Conservation (phyloP, 2,329 filamentous ascomycete genomes). For the Colletotrichum plurivorum region DNA sequence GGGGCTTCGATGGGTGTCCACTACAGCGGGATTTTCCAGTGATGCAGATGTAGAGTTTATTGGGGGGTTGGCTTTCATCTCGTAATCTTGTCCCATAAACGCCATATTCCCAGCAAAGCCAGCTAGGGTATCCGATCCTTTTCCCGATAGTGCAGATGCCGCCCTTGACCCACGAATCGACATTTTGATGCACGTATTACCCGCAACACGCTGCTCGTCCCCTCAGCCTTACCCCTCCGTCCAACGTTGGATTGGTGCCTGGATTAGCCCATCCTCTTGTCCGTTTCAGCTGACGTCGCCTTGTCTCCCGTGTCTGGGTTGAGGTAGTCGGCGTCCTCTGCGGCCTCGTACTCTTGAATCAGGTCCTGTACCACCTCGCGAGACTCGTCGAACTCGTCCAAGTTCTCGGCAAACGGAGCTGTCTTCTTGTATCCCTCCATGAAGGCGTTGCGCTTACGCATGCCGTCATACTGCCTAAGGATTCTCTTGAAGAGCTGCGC, state of each 20-base stretch:
- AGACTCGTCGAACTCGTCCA: slow-evolving; percentile 96
- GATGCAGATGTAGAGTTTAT: slow-evolving; percentile 24
- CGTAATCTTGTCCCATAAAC: slow-evolving; percentile 36
- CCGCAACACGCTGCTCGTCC: slow-evolving; percentile 2
- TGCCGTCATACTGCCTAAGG: slow-evolving; percentile 89
- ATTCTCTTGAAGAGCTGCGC: slow-evolving; percentile 89
- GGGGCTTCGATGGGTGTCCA: slow-evolving; percentile 9
- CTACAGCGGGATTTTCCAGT: not conserved
- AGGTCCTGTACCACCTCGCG: slow-evolving; percentile 91
- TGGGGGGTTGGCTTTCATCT: slow-evolving; percentile 18
- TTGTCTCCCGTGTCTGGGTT: slow-evolving; percentile 76
- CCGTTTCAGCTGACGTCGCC: slow-evolving; percentile 66
- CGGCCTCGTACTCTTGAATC: slow-evolving; percentile 95
- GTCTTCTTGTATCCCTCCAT: slow-evolving; percentile 97
- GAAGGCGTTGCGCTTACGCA: slow-evolving; percentile 97
- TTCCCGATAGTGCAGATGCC: slow-evolving; percentile 24
- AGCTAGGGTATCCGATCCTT: slow-evolving; percentile 26
- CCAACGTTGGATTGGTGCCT: not conserved
- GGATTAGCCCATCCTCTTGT: slow-evolving; percentile 61
- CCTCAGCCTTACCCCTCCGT: slow-evolving; percentile 15
- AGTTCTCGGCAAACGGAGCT: slow-evolving; percentile 89
- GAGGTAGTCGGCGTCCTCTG: slow-evolving; percentile 91
- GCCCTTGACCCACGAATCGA: slow-evolving; percentile 21
- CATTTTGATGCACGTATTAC: slow-evolving; percentile 9
- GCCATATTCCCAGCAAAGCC: slow-evolving; percentile 32